phyloP scores from a whole-genome alignment of 2,329 filamentous ascomycete species.

The Phialocephala sp. region DNA sequence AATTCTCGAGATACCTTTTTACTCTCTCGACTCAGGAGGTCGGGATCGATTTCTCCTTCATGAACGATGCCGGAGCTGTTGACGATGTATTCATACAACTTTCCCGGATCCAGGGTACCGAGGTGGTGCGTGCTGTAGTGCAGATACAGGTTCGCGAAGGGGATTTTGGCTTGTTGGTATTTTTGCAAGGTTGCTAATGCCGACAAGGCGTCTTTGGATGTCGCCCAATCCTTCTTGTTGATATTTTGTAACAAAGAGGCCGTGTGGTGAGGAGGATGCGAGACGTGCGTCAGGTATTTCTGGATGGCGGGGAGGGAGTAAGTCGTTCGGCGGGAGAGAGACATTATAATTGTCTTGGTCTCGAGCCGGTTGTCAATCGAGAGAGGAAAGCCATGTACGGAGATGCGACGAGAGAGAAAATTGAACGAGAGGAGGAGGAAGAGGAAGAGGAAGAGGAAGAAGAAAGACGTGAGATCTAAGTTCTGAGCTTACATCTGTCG shows the following conservation, averaged over 20 bases:
- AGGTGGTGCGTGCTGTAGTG: constrained; percentile 52
- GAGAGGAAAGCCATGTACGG: neutral
- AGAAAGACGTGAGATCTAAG: neutral
- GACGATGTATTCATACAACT: constrained; percentile 56
- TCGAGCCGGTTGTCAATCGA: too few relatives aligned
- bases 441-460: neutral
- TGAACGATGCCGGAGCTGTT: constrained; percentile 18
- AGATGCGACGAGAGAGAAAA: neutral
- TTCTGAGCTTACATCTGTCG: neutral
- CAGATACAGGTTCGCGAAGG: constrained; percentile 62
- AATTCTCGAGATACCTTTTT: neutral
- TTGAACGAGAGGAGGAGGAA: neutral
- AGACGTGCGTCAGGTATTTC: constrained; percentile 25
- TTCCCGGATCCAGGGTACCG: constrained; percentile 52
- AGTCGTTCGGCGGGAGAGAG: constrained; percentile 6
- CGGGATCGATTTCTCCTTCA: constrained; percentile 2
- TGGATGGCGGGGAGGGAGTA: constrained; percentile 26
- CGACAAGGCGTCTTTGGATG: constrained; percentile 2
- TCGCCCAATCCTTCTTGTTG: constrained; percentile 8
- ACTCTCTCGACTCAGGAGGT: neutral
- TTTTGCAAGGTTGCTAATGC: constrained; percentile 13
- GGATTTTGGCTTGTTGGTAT: constrained; percentile 56
- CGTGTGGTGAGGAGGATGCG: constrained; percentile 11
- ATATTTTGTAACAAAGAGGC: constrained; percentile 7
- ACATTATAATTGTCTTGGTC: constrained; percentile 7